Percentiles rank a stretch among this genome's conserved stretches.
Evolutionary conservation across 148 eudicot species (phyloP).

Genomic region (Euryodendron excelsum): DNA sequence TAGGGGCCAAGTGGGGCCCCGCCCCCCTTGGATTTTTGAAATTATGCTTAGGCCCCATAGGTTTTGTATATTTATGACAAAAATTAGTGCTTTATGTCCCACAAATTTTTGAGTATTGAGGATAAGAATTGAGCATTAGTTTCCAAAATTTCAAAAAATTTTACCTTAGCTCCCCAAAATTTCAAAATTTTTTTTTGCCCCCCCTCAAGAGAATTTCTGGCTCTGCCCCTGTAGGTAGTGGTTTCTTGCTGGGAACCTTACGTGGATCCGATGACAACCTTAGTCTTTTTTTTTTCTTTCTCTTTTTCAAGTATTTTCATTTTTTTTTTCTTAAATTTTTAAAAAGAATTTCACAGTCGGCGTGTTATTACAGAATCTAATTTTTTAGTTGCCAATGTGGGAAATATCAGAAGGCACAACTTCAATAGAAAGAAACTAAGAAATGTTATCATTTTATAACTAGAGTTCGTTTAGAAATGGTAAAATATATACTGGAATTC

Average conservation of each 20-base stretch:
- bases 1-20: no score
- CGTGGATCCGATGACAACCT: background rate
- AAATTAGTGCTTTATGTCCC: no score
- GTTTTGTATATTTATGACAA: no score
- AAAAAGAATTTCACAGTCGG: background rate
- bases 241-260: background rate
- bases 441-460: background rate
- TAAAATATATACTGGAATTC: background rate
- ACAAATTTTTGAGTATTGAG: no score
- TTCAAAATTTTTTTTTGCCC: no score
- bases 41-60: no score
- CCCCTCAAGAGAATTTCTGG: no score
- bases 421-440: background rate
- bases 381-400: background rate
- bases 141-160: no score
- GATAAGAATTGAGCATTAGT: no score
- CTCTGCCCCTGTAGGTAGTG: background rate
- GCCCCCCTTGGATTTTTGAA: no score
- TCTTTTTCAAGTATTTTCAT: background rate
- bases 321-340: background rate
- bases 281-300: background rate
- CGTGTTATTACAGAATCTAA: no score
- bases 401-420: background rate
- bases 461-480: background rate
- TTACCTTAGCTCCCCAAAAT: no score